These are phyloP conservation scores for Alternaria ventricosa DNA, from an alignment of 2,329 filamentous ascomycete genomes.

Conservation along the genomic window DNA sequence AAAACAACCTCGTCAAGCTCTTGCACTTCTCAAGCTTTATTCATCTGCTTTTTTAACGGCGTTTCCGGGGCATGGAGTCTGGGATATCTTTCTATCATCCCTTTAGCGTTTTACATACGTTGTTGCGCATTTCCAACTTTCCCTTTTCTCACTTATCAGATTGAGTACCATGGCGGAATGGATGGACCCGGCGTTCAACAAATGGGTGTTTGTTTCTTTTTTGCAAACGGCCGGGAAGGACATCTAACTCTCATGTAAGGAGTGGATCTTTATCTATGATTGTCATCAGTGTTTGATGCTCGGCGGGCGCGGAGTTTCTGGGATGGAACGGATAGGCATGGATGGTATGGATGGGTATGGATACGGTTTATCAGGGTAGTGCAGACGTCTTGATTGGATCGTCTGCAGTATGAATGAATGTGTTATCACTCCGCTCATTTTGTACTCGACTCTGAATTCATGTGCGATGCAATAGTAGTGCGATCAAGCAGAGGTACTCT, in stretches of 20 bases:
- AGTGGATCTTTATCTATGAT: slow-evolving; percentile 1
- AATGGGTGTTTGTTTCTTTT: background rate
- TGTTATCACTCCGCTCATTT: slow-evolving; percentile 6
- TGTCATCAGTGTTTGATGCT: background rate
- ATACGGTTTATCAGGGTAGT: background rate
- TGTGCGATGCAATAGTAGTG: background rate
- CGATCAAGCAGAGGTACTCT: background rate
- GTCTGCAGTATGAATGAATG: slow-evolving; percentile 4
- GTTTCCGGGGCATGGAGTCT: background rate
- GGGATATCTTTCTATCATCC: background rate
- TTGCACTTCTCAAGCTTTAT: slow-evolving; percentile 4
- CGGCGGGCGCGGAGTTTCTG: background rate
- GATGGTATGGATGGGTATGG: slow-evolving; percentile 2
- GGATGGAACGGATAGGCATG: background rate
- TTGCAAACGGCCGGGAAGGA: slow-evolving; percentile 5
- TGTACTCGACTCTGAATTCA: background rate
- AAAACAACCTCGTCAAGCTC: background rate
- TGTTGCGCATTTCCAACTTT: background rate
- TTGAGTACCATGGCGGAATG: slow-evolving; percentile 10
- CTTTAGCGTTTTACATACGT: background rate
- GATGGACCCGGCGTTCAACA: slow-evolving; percentile 10
- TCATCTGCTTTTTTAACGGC: background rate
- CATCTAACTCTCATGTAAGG: slow-evolving; percentile 13
- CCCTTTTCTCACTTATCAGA: slow-evolving; percentile 6
- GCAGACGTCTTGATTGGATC: background rate